phyloP scores from a whole-genome alignment of 1,139 yeast species.

The Magnusiomyces tetraspermus region DNA sequence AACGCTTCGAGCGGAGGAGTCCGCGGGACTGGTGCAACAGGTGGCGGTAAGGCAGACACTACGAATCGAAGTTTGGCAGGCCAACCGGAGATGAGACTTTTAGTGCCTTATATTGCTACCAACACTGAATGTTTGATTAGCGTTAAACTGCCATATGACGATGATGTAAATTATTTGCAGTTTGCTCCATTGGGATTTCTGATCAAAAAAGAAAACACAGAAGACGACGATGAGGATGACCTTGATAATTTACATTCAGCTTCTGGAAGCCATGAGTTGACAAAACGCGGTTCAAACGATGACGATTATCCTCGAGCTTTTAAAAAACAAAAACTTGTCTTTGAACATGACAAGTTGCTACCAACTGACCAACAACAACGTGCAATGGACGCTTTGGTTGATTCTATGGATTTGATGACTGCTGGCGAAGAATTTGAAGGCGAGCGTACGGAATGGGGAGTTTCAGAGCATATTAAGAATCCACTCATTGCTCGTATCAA shows the following conservation, averaged over 20 bases:
- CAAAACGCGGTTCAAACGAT: no score
- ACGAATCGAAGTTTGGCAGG: neutral
- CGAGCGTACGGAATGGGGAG: conserved; percentile 16
- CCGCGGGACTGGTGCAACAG: conserved; percentile 24
- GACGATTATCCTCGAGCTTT: no score
- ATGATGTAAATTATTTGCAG: conserved; percentile 59
- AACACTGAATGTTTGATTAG: conserved; percentile 31
- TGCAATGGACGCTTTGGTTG: conserved; percentile 37
- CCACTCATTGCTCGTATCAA: conserved; percentile 28
- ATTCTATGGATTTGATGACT: conserved; percentile 33
- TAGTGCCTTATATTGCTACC: conserved; percentile 42
- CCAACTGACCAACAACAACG: conserved; percentile 34
- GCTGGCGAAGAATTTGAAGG: conserved; percentile 17
- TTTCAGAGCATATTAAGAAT: conserved; percentile 24
- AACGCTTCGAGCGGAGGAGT: conserved; percentile 44
- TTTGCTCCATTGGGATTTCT: conserved; percentile 41
- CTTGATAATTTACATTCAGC: neutral
- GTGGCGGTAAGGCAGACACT: neutral
- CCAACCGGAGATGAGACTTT: conserved; percentile 42
- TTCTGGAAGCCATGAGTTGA: no score
- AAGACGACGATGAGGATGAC: neutral
- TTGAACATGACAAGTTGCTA: conserved; percentile 15
- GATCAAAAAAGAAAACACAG: neutral
- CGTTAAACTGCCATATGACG: conserved; percentile 60
- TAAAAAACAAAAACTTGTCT: neutral